These are phyloP conservation scores for Tirmania nivea DNA, from an alignment of 495 filamentous ascomycete species.

Conservation along the genomic window DNA sequence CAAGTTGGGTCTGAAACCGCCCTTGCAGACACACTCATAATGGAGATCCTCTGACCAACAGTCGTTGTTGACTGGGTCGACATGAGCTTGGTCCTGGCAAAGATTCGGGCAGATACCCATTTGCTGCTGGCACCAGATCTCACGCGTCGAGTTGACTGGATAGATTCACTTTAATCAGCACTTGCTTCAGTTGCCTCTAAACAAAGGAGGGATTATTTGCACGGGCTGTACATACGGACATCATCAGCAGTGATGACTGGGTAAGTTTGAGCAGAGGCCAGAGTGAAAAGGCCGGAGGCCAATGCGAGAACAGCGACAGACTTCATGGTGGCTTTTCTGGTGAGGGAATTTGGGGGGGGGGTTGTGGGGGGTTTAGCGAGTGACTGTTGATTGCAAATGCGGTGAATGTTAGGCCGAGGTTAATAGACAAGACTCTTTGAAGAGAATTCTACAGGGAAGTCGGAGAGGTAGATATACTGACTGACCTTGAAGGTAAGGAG, in stretches of 20 bases:
- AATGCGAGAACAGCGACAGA: constrained; percentile 12
- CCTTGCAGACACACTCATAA: constrained; percentile 8
- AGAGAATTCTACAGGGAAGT: no score
- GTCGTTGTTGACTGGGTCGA: constrained; percentile 8
- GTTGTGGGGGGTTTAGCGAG: no score
- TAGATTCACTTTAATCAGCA: not conserved
- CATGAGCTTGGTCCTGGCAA: constrained; percentile 30
- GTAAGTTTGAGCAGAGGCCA: constrained; percentile 8
- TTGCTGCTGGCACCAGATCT: constrained; percentile 33
- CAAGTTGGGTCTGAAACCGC: constrained; percentile 8
- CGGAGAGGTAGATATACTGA: no score
- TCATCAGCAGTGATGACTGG: constrained; percentile 4
- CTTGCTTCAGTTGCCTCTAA: not conserved
- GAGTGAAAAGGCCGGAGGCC: constrained; percentile 8
- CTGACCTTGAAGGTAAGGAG: no score
- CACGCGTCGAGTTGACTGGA: constrained; percentile 5
- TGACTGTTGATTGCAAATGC: no score
- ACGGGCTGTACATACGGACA: constrained; percentile 6
- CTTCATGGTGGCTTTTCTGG: constrained; percentile 8
- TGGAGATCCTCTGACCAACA: constrained; percentile 4
- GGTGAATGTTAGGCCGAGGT: no score
- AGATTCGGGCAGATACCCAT: constrained; percentile 38
- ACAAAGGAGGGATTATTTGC: not conserved
- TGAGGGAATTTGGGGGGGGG: no score
- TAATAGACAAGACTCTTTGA: no score